Percentiles rank a stretch among this genome's conserved stretches.
phyloP scores from a whole-genome alignment of 495 filamentous ascomycete species.

The Neurospora sp. region DNA sequence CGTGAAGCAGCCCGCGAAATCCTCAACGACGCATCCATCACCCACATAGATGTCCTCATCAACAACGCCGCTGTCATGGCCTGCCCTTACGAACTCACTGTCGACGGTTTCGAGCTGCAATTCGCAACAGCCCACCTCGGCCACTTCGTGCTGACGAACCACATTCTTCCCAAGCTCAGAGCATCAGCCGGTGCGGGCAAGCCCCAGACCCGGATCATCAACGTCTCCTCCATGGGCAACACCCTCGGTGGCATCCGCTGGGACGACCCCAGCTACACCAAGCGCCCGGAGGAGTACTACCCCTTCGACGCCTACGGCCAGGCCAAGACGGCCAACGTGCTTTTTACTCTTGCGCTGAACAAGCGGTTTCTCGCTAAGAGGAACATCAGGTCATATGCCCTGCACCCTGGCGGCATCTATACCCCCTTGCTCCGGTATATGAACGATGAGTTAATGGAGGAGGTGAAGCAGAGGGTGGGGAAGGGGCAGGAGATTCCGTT shows the following conservation, averaged over 20 bases:
- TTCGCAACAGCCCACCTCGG: constrained; percentile 50
- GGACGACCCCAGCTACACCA: constrained; percentile 41
- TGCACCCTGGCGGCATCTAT: constrained; percentile 38
- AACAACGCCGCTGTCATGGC: constrained; percentile 65
- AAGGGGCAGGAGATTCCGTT: too few species aligned
- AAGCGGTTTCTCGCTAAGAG: constrained; percentile 21
- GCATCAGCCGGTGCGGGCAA: constrained; percentile 10
- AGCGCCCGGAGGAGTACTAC: constrained; percentile 25
- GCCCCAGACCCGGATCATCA: constrained; percentile 21
- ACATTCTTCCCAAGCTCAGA: constrained; percentile 39
- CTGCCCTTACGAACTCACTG: constrained; percentile 29
- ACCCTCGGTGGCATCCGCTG: constrained; percentile 33
- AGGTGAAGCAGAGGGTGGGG: constrained; percentile 19
- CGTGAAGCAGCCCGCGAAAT: constrained; percentile 41
- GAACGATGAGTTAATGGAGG: constrained; percentile 12
- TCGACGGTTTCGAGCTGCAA: constrained; percentile 44
- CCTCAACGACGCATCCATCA: constrained; percentile 32
- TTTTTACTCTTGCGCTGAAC: constrained; percentile 43
- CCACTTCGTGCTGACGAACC: constrained; percentile 49
- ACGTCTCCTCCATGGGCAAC: constrained; percentile 33
- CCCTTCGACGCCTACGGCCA: constrained; percentile 43
- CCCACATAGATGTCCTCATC: constrained; percentile 54
- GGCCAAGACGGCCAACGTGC: constrained; percentile 49
- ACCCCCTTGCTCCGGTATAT: constrained; percentile 23
- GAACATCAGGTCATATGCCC: constrained; percentile 23